Evolutionary conservation across 2,329 filamentous ascomycete genomes (phyloP).

Genomic region (Calonectria multiphialidica): DNA sequence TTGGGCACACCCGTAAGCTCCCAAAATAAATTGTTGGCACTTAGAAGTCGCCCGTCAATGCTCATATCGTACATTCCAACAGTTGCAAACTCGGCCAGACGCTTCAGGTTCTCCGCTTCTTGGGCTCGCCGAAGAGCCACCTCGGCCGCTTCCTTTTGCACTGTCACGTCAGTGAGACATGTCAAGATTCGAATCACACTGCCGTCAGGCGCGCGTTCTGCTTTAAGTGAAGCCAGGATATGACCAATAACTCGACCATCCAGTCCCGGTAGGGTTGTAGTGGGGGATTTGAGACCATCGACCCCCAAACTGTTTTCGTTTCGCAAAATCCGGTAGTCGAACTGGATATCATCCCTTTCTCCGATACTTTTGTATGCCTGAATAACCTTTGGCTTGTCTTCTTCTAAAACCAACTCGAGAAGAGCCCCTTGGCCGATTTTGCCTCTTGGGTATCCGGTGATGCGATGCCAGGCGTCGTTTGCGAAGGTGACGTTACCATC

Average conservation of each 20-base stretch:
- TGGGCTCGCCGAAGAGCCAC: conserved; percentile 62
- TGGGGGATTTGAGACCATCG: conserved; percentile 33
- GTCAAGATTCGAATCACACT: conserved; percentile 59
- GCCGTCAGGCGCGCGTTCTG: conserved; percentile 58
- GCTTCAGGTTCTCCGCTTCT: conserved; percentile 65
- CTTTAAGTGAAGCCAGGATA: conserved; percentile 61
- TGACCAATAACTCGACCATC: conserved; percentile 54
- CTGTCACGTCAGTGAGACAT: conserved; percentile 64
- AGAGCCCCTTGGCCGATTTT: conserved; percentile 51
- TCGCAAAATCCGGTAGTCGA: conserved; percentile 58
- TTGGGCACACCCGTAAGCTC: conserved; percentile 63
- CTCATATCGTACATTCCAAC: conserved; percentile 68
- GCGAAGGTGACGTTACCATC: conserved; percentile 76
- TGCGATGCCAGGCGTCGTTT: conserved; percentile 74
- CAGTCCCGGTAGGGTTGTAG: conserved; percentile 27
- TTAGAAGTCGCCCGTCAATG: conserved; percentile 60
- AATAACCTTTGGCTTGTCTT: conserved; percentile 57
- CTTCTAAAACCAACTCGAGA: conserved; percentile 58
- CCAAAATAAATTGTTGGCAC: conserved; percentile 66
- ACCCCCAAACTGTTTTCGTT: conserved; percentile 7
- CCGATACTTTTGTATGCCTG: conserved; percentile 57
- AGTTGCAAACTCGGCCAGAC: conserved; percentile 66
- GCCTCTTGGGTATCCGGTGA: conserved; percentile 58
- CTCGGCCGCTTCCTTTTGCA: conserved; percentile 62
- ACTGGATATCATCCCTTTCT: conserved; percentile 53